Base-by-base conservation (phyloP, 805 yeast species). In the Danielia reshetovae region DNA sequence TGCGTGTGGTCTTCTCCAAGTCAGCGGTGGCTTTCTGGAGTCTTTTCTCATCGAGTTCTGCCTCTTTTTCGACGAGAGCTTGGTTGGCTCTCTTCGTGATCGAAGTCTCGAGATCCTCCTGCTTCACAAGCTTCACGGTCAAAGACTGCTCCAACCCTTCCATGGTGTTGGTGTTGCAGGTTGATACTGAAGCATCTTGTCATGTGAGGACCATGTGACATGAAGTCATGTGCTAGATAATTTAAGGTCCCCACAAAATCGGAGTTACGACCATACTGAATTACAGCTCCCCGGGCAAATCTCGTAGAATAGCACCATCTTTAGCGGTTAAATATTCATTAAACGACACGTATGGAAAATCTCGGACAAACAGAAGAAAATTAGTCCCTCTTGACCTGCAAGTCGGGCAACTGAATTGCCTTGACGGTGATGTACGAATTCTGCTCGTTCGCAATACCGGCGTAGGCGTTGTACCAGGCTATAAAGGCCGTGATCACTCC, bases 41-140 rank as follows among this genome's bases (percentile, higher is more conserved):
- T 39, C 97, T 69, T 42, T 78, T 81, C 39, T 69, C 63, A 48
- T 93, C 98, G 26, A 82, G 62, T 45, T 84, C 95, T 1, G 74
- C 59, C 31, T 85, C 88, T 34, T 80, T 78, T 25, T 69, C 59
- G 1, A 72, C 61, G 32, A 89, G 69, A 3, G 75, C 76, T 35
- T 65, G 63, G 41, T 79, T 78, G 0, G 96, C 95, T 58, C 75
- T 65, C 22, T 68, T 65, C 12, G 87, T 86, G 22, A 90, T 80
- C 37, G 74, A 66, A 30, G 75, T 62, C 51, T 89, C 98, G n/a
- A 90, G 59, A 7, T 80, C 79, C 34, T 75, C 79, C 56, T 93
- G 97, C 48, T 85, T 88, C 39, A 87, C 78, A 3, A 86, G 64
- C 48, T 68, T 68, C 18, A 85, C 59, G 11, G 60, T 64, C 8